These are phyloP conservation scores for Aspergillus saccharolyticus DNA, from an alignment of 495 filamentous ascomycete genomes.

Conservation along the genomic window DNA sequence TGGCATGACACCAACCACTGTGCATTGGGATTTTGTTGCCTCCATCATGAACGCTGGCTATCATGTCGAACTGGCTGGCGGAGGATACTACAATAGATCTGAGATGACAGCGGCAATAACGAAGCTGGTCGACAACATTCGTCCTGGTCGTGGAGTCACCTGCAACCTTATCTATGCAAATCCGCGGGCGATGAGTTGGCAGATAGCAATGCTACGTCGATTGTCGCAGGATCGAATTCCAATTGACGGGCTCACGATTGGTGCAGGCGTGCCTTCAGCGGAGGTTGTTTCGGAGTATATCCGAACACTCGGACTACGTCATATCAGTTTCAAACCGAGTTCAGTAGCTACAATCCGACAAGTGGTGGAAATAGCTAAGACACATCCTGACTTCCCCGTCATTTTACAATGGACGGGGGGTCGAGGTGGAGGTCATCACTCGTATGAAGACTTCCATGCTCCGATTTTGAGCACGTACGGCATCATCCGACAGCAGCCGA, in stretches of 20 bases:
- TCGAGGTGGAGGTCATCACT: conserved; percentile 48
- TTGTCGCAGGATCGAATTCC: conserved; percentile 21
- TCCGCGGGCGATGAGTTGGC: conserved; percentile 33
- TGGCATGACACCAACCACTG: conserved; percentile 43
- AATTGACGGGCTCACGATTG: conserved; percentile 42
- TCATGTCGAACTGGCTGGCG: conserved; percentile 35
- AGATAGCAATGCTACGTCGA: conserved; percentile 27
- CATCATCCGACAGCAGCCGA: conserved; percentile 37
- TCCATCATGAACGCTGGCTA: conserved; percentile 38
- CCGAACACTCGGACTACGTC: conserved; percentile 39
- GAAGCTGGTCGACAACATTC: conserved; percentile 22
- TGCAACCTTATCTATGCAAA: conserved; percentile 39
- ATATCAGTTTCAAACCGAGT: conserved; percentile 49
- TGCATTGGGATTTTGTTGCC: conserved; percentile 33
- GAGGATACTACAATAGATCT: conserved; percentile 28
- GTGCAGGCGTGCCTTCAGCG: conserved; percentile 47
- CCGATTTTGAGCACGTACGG: conserved; percentile 43
- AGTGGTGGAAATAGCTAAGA: conserved; percentile 43
- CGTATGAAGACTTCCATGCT: conserved; percentile 48
- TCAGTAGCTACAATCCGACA: conserved; percentile 41
- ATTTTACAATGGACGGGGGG: conserved; percentile 51
- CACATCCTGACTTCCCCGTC: conserved; percentile 42
- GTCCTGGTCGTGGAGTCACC: conserved; percentile 31
- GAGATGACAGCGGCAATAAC: conserved; percentile 28
- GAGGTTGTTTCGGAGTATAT: conserved; percentile 47